Conservation (phyloP, 2,329 filamentous ascomycete species). For the Penicillium sp. region DNA sequence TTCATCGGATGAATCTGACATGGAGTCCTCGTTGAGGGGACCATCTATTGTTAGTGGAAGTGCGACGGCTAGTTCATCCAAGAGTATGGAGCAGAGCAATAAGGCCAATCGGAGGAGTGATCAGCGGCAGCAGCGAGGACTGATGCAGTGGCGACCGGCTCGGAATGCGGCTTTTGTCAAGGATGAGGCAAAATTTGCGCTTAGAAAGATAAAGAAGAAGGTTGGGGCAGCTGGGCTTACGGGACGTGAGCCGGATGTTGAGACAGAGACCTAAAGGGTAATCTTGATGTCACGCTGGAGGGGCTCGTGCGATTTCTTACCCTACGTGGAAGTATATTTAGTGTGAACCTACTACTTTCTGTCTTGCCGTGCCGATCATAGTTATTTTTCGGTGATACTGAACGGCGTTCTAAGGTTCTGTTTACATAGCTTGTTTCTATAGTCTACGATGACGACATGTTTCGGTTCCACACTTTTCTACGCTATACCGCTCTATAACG, state of each 20-base stretch:
- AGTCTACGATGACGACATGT: not conserved
- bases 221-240: slow-evolving; percentile 66
- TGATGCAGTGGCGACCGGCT: slow-evolving; percentile 95
- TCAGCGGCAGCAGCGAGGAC: slow-evolving; percentile 79
- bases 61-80: slow-evolving; percentile 14
- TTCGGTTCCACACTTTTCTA: not conserved
- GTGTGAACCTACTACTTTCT: not conserved
- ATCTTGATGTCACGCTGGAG: not conserved
- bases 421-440: not conserved
- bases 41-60: slow-evolving; percentile 21
- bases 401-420: not conserved
- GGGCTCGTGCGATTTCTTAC: not conserved
- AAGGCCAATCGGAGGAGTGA: slow-evolving; percentile 52
- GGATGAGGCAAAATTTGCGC: slow-evolving; percentile 77
- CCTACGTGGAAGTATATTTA: not conserved
- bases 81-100: slow-evolving; percentile 25
- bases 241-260: slow-evolving; percentile 83
- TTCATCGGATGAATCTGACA: slow-evolving; percentile 10
- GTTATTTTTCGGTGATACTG: not conserved
- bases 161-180: slow-evolving; percentile 85
- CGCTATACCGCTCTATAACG: not conserved
- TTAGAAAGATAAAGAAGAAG: slow-evolving; percentile 74
- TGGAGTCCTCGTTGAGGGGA: slow-evolving; percentile 2
- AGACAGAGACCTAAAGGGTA: slow-evolving; percentile 62
- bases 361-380: not conserved